Base-by-base conservation (phyloP, 331 rosid genomes). In the Malus hybrid region DNA sequence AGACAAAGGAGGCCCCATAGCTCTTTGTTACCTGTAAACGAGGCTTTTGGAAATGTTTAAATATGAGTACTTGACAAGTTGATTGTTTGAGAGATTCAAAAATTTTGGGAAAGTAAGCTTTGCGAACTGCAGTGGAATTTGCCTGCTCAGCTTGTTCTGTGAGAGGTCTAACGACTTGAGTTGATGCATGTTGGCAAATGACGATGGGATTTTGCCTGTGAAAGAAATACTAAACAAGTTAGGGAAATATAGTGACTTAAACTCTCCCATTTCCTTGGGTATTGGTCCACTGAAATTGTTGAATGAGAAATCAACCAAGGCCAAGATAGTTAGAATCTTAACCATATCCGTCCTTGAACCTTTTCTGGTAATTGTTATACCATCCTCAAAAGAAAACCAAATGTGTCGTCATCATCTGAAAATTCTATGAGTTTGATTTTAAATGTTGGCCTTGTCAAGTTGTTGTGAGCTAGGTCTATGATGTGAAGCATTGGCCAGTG, bases 401-500 rank as follows among this genome's bases (percentile, higher is more conserved):
- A 28, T 0, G 33, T 32, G 34, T 32, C 6, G 34, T 32, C 6
- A 32, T 32, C 44, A 39, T 39, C 46, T 39, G 12, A 39, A 39
- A 39, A 39, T 39, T 39, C 46, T 39, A 10, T 39, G 46, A 39
- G 12, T 9, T 39, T 39, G 12, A 39, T 39, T 39, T 39, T 9
- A 39, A 39, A 39, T 39, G 3, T 39, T 2, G 46, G 44, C 44
- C 12, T 9, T 8, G 44, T 36, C 44, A 92, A 87, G 8, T 74
- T 42, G 84, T 91, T 91, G 52, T 65, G 69, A 19, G 96, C 84
- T 8, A 90, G 6, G 80, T 90, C 96, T 15, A 85, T 78, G 67
- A 90, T 90, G 27, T 88, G 96, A 65, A 90, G 89, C 82, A 6
- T 79, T 0, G 39, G 56, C 96, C 91, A 89, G 6, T 33, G 36